Evolutionary conservation across 2,329 filamentous ascomycete genomes (phyloP).

Genomic region (Pseudogymnoascus sp.): DNA sequence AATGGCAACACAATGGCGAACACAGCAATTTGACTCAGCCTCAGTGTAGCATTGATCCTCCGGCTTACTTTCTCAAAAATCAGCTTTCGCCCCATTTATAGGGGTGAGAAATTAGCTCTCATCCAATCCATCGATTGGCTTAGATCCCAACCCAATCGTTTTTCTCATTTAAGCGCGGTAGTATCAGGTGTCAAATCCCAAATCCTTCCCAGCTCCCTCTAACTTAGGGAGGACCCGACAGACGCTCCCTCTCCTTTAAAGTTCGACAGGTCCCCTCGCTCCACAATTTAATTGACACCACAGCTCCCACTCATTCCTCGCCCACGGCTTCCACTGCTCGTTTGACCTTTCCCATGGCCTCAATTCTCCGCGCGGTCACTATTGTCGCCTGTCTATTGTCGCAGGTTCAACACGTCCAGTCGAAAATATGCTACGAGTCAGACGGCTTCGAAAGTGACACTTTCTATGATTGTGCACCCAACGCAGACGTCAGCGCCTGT

Average conservation of each 20-base stretch:
- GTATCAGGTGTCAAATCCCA: neutral
- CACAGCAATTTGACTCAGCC: neutral
- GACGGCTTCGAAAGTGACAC: neutral
- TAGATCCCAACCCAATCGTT: neutral
- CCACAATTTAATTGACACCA: neutral
- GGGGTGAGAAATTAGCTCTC: conserved; percentile 4
- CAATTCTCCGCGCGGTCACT: neutral
- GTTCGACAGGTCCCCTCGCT: conserved; percentile 2
- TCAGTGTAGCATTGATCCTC: neutral
- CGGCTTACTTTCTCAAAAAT: neutral
- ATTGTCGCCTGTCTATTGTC: neutral
- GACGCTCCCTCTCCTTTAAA: neutral
- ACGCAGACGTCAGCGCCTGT: neutral
- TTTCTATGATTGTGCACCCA: neutral
- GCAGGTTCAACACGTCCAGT: neutral
- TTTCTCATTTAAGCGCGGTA: neutral
- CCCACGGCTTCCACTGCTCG: neutral
- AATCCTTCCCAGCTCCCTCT: neutral
- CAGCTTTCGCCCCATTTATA: neutral
- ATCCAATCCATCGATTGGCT: neutral
- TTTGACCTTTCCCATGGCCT: neutral
- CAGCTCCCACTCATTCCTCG: neutral
- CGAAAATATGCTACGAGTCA: neutral
- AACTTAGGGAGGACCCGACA: neutral
- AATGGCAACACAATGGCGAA: neutral